Evolutionary conservation across 768 basidiomycete species (phyloP).

Genomic region (Termitomyces sp.): DNA sequence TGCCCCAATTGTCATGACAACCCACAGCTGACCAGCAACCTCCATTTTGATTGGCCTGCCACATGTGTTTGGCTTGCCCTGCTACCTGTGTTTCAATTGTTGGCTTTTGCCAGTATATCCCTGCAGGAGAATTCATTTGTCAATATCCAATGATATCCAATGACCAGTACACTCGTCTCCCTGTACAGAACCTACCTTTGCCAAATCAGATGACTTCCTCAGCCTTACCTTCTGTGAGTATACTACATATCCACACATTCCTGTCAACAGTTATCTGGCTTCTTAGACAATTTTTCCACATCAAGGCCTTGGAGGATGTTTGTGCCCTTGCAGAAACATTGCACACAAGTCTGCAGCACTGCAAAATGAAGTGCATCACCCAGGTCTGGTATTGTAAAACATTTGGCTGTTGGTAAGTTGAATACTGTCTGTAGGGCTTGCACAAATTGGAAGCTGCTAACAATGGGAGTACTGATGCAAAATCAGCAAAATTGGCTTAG

Average conservation of each 20-base stretch:
- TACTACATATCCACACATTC: not conserved
- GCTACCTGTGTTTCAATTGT: too few relatives aligned
- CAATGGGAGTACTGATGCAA: too few relatives aligned
- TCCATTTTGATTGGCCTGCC: too few relatives aligned
- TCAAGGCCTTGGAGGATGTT: conserved; percentile 58
- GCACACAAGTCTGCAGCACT: conserved; percentile 26
- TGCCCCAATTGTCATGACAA: too few relatives aligned
- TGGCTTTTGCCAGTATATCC: too few relatives aligned
- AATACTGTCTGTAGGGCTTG: conserved; percentile 41
- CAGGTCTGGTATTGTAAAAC: conserved; percentile 36
- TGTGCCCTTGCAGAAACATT: conserved; percentile 38
- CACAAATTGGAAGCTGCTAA: conserved; percentile 54
- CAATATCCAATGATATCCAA: too few relatives aligned
- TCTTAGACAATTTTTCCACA: conserved; percentile 59
- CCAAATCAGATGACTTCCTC: conserved; percentile 38
- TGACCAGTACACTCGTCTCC: conserved; percentile 21
- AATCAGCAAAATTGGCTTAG: too few relatives aligned
- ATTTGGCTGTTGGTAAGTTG: not conserved
- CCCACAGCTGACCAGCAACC: too few relatives aligned
- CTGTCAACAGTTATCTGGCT: conserved; percentile 3
- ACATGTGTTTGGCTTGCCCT: too few relatives aligned
- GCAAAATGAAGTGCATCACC: conserved; percentile 45
- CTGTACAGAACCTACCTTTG: conserved; percentile 43
- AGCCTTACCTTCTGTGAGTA: conserved; percentile 40
- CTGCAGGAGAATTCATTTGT: too few relatives aligned